Evolutionary conservation across 768 basidiomycete species (phyloP).

Genomic region (Antrodiella citrinella): DNA sequence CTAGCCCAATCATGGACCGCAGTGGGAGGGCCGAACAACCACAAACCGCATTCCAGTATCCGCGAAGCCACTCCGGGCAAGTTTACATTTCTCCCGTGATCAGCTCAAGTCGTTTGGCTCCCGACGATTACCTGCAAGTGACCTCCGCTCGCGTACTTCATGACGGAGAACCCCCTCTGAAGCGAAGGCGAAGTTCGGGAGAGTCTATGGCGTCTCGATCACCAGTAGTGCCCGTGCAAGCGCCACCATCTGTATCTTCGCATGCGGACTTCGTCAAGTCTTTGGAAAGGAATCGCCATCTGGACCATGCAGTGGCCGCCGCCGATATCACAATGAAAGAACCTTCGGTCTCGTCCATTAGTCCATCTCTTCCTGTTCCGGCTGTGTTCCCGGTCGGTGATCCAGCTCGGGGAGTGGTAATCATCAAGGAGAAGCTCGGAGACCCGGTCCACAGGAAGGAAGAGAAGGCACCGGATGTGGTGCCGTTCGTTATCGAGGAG

Average conservation of each 20-base stretch:
- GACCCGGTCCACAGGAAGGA: not conserved
- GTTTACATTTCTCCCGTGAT: not conserved
- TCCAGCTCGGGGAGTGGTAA: not conserved
- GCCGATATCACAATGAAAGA: not conserved
- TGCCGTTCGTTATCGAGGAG: not conserved
- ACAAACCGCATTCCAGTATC: not conserved
- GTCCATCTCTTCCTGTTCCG: not conserved
- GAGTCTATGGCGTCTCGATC: constrained; percentile 1
- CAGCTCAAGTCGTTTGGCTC: constrained; percentile 1
- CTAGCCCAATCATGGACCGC: constrained; percentile 4
- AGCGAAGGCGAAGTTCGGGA: constrained; percentile 16
- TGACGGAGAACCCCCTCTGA: constrained; percentile 14
- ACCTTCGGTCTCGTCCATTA: not conserved
- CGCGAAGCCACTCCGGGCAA: not conserved
- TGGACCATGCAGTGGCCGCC: not conserved
- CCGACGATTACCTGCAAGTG: constrained; percentile 6
- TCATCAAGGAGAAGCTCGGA: not conserved
- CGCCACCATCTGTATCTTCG: not conserved
- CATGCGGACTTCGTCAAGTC: not conserved
- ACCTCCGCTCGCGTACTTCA: not conserved
- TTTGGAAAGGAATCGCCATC: not conserved
- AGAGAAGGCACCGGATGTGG: not conserved
- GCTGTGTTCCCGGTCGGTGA: not conserved
- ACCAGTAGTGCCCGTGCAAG: not conserved
- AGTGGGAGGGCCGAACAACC: not conserved